Conservation (phyloP, 2,329 filamentous ascomycete genomes). For the Onygena corvina region DNA sequence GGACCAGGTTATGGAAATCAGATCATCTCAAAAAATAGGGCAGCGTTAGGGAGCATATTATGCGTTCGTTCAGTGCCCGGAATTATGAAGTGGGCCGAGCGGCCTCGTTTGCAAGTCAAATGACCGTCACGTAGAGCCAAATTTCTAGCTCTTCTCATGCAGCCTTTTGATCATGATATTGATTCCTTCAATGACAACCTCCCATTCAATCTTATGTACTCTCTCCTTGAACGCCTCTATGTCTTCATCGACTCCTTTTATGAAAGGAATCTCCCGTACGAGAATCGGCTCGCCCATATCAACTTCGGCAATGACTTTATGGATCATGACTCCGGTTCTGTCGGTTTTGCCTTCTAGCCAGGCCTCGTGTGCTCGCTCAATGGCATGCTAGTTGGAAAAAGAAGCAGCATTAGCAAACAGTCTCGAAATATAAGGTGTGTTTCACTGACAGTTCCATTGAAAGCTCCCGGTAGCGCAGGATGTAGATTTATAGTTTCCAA, state of each 20-base stretch:
- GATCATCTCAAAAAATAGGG: too few species aligned
- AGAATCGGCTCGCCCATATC: conserved; percentile 67
- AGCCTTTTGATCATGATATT: conserved; percentile 27
- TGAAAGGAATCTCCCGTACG: conserved; percentile 54
- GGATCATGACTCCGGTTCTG: conserved; percentile 73
- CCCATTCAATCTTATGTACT: conserved; percentile 67
- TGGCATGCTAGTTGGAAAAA: conserved; percentile 42
- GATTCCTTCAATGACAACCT: conserved; percentile 63
- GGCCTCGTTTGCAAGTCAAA: too few species aligned
- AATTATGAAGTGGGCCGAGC: too few species aligned
- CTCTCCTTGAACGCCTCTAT: conserved; percentile 56
- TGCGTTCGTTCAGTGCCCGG: too few species aligned
- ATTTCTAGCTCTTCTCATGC: conserved; percentile 15
- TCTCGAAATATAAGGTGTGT: background rate
- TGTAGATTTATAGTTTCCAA: conserved; percentile 73
- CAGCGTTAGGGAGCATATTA: too few species aligned
- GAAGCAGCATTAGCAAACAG: background rate
- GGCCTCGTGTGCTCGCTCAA: conserved; percentile 64
- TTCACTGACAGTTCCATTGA: conserved; percentile 6
- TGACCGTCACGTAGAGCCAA: too few species aligned
- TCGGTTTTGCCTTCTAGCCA: conserved; percentile 56
- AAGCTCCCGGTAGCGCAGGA: conserved; percentile 53
- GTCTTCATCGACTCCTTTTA: conserved; percentile 48
- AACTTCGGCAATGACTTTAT: conserved; percentile 69
- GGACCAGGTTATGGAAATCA: too few species aligned